Base-by-base conservation (phyloP, 2,329 filamentous ascomycete species). In the Aspergillus pseudonomiae region DNA sequence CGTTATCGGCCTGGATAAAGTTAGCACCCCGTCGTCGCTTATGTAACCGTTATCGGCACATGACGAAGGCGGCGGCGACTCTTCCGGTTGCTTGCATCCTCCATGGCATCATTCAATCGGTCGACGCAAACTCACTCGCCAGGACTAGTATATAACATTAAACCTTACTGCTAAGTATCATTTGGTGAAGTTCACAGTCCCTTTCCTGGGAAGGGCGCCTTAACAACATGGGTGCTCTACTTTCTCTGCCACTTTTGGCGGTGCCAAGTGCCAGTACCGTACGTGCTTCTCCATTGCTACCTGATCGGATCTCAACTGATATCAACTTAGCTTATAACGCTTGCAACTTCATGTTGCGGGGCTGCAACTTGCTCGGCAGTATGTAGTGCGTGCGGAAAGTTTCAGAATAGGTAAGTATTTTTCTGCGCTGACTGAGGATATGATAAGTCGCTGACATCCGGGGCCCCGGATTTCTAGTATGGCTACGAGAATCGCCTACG, bases 301-400 rank as follows among this genome's bases (percentile, higher is more conserved):
- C 48, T 26, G 11, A 21, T 53, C 26, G n/a, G 11, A 57, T 16
- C 32, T 48, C 5, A 41, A 59, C 61, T 59, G 46, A 59, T 50
- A 9, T 34, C 11, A 36, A 54, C 21, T 7, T 24, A 94, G 92
- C 73, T 96, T 67, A 77, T 92, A 69, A 93, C 91, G 50, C 89
- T 93, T 71, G 91, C 84, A 66, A 93, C 91, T 67, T 97, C 93
- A 73, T 99, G 95, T 82, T 99, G 95, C 78, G 95, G 95, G 75
- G 95, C 95, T 32, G 94, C 95, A 53, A 97, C 95, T 59, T 98
- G 94, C 81, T 96, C 93, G 71, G 94, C 95, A 77, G 90, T 98
- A 56, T 98, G 94, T 82, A 95, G 91, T 77, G 92, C 93, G 14
- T 99, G 94, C 77, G 94, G 95, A 59, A 98, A 97, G 78, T 98